phyloP scores from a whole-genome alignment of 192 early-diverging fungal species.

The Diversispora eburnea region DNA sequence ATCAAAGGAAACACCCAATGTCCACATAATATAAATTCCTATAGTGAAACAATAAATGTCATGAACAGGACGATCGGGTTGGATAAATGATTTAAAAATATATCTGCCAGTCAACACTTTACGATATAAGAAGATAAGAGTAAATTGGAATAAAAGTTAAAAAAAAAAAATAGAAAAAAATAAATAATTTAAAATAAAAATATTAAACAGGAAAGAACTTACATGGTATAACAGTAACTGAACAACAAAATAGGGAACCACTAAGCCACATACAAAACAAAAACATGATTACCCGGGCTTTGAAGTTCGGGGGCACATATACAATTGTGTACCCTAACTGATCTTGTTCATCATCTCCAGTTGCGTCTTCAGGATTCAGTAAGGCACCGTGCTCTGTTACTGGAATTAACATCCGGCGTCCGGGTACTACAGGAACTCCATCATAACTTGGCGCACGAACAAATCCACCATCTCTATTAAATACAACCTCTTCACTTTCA shows the following conservation, averaged over 20 bases:
- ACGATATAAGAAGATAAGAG: neutral
- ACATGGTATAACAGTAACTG: slow-evolving; percentile 46
- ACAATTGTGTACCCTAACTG: slow-evolving; percentile 71
- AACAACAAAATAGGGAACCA: slow-evolving; percentile 45
- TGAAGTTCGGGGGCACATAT: slow-evolving; percentile 74
- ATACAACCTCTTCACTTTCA: slow-evolving; percentile 47
- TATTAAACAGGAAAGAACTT: slow-evolving; percentile 27
- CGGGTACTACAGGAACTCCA: slow-evolving; percentile 75
- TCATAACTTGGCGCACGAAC: slow-evolving; percentile 85
- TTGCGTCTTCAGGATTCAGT: slow-evolving; percentile 55
- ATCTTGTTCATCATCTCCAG: slow-evolving; percentile 55
- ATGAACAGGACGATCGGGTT: slow-evolving; percentile 58
- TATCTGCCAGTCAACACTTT: slow-evolving; percentile 61
- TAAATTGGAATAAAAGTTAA: neutral
- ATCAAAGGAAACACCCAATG: slow-evolving; percentile 30
- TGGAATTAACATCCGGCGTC: slow-evolving; percentile 77
- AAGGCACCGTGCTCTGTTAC: slow-evolving; percentile 57
- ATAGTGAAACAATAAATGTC: slow-evolving; percentile 74
- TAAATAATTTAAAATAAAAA: slow-evolving; percentile 3
- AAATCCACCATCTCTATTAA: slow-evolving; percentile 60
- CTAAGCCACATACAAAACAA: slow-evolving; percentile 55
- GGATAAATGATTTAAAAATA: slow-evolving; percentile 43
- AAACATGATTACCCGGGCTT: slow-evolving; percentile 53
- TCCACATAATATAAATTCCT: slow-evolving; percentile 58
- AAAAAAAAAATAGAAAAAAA: neutral